Base-by-base conservation (phyloP, 192 early-diverging fungal genomes). In the Gigaspora rosea region DNA sequence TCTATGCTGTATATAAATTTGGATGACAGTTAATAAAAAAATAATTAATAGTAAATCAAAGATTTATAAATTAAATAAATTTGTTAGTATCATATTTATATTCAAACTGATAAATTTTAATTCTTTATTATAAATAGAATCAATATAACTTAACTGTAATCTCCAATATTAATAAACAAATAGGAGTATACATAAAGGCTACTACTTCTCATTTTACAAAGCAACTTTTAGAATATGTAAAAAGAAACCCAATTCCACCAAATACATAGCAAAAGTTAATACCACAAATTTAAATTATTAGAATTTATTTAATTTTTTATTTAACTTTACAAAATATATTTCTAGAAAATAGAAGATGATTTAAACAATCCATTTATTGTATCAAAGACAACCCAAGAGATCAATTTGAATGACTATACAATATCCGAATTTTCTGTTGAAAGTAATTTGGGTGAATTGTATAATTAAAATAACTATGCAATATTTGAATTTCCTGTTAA, bases 121-220 rank as follows among this genome's bases (percentile, higher is more conserved):
- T 63, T 63, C 56, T 9, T 63, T 63, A 63, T 63, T 63, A 63
- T 10, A n/a, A 63, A 63, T 63, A 63, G 61, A 63, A 35, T n/a
- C 6, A 63, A 63, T 63, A 63, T 63, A n/a, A 63, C 33, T 63
- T 63, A 22, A 63, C 61, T 27, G 10, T 63, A n/a, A 22, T n/a
- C 51, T 5, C 51, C 16, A 54, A 54, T 54, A 8, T 54, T 1
- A 54, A 54, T 54, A 54, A 54, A 9, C 51, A 54, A 54, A 54
- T 54, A 8, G 51, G 51, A 2, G 16, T 8, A 1, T 54, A 41
- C 36, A 8, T 54, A 54, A 54, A 54, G n/a, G 51, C 51, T 9
- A 54, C 8, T 8, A 54, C 51, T 8, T 5, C 51, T 54, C 2
- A 8, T 5, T 41, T 41, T 41, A 41, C 41, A 41, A 41, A 41